These are phyloP conservation scores for Closterium sp. DNA, from an alignment of 139 green algal genomes.

Conservation along the genomic window DNA sequence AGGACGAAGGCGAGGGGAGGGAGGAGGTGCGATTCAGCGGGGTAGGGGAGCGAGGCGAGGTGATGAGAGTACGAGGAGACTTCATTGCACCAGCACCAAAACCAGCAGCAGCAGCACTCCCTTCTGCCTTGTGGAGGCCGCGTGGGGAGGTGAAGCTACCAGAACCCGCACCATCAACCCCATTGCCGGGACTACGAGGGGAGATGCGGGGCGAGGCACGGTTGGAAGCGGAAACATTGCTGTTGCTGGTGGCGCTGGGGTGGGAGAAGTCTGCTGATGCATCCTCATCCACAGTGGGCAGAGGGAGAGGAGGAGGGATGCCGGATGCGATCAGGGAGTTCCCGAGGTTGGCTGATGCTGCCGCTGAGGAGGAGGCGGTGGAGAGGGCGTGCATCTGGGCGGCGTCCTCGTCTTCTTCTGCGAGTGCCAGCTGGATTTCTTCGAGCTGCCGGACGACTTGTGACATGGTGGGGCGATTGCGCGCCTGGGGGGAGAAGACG, in stretches of 20 bases:
- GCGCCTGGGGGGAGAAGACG: conserved; percentile 10
- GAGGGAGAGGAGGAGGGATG: not conserved
- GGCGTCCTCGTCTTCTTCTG: not conserved
- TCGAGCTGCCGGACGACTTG: conserved; percentile 20
- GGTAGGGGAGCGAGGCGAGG: no score
- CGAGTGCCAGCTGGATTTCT: not conserved
- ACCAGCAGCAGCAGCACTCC: no score
- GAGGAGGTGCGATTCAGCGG: no score
- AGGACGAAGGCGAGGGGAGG: not conserved
- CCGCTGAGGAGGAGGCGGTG: not conserved
- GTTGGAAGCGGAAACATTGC: not conserved
- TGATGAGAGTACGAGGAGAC: not conserved
- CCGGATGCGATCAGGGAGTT: not conserved
- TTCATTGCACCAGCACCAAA: not conserved
- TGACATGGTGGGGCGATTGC: conserved; percentile 20
- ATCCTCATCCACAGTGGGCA: not conserved
- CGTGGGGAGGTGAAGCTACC: not conserved
- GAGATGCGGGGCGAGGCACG: not conserved
- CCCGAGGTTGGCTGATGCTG: not conserved
- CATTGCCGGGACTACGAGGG: not conserved
- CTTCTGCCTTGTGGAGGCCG: not conserved
- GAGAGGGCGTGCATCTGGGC: not conserved
- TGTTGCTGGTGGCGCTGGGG: not conserved
- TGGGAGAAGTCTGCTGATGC: not conserved
- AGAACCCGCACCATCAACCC: not conserved